A percentile compares a stretch with the other conserved stretches of the same genome.
Evolutionary conservation across 2,329 filamentous ascomycete genomes (phyloP).

Genomic region (Fonsecaea pedrosoi): DNA sequence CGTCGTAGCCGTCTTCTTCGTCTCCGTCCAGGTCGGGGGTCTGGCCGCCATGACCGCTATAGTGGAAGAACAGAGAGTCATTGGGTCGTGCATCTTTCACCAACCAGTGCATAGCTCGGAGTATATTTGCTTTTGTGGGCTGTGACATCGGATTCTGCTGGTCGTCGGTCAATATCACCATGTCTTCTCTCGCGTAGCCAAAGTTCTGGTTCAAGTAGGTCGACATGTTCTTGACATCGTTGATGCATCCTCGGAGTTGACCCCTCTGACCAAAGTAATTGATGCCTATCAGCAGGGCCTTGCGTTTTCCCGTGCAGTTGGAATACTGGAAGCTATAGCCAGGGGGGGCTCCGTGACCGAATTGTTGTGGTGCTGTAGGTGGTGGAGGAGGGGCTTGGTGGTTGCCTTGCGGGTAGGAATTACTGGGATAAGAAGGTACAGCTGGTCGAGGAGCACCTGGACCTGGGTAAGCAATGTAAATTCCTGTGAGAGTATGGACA

Average conservation of each 20-base stretch:
- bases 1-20: conserved; percentile 78
- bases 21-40: conserved; percentile 76
- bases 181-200: conserved; percentile 91
- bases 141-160: conserved; percentile 98
- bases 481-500: not conserved
- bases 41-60: conserved; percentile 77
- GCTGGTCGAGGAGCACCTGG: conserved; percentile 33
- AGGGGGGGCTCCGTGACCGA: conserved; percentile 79
- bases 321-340: conserved; percentile 90
- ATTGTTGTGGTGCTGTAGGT: conserved; percentile 70
- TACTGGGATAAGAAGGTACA: conserved; percentile 34
- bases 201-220: conserved; percentile 86
- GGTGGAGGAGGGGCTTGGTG: conserved; percentile 68
- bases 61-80: conserved; percentile 97
- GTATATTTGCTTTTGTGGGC: conserved; percentile 92
- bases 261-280: conserved; percentile 95
- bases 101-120: conserved; percentile 97
- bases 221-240: conserved; percentile 97
- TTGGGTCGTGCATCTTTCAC: conserved; percentile 92
- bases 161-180: conserved; percentile 95
- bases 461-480: conserved; percentile 17
- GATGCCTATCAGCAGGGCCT: conserved; percentile 90
- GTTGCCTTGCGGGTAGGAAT: conserved; percentile 41
- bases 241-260: conserved; percentile 91
- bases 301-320: conserved; percentile 83